Evolutionary conservation across 345 rosid species (phyloP), one percentile per base, ranked within the genome.

Genomic region (Corymbia maculata): DNA sequence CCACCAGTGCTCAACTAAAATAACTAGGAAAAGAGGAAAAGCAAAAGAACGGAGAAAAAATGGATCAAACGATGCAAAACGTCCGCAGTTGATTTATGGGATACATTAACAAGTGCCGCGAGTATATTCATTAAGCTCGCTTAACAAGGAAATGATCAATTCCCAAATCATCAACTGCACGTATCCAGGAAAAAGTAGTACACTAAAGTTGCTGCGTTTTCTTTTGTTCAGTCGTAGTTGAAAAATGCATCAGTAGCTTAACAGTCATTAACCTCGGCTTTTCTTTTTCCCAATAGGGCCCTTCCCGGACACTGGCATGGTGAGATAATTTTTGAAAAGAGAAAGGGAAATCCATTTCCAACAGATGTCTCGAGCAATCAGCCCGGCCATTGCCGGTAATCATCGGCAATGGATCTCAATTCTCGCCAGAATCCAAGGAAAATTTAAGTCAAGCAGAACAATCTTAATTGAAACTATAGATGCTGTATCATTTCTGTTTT

Each of bases 371-470:
- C 49, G 3, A 17, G 49, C 84, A 75, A 75, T 42, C 14, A 6
- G 15, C 49, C 28, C 14, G 1, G 8, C 49, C 49, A 42, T 42
- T 36, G 26, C 22, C 5, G 84, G 49, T 42, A 17, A 75, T 42
- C 15, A 75, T 42, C 3, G 4, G 28, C 15, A 5, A 42, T 0
- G 0, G 8, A 42, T 42, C 26, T 3, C 84, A 1, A 36, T 42
- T 36, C 82, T 75, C 13, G 22, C 28, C 84, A 55, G 61, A 26
- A 55, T 75, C 84, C 5, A 5, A 42, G 19, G 22, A 6, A 44
- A 42, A 36, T 75, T 75, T 75, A 36, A 19, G 26, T 75, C 82
- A 75, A 36, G 82, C 5, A 42, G 24, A 36, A 75, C 82, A 75
- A 36, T 36, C 82, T 42, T 19, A 75, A 75, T 36, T 75, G 49